Evolutionary conservation across 1,139 yeast genomes (phyloP), one percentile per base, ranked within the genome.

Genomic region (Suhomyces terraborum): DNA sequence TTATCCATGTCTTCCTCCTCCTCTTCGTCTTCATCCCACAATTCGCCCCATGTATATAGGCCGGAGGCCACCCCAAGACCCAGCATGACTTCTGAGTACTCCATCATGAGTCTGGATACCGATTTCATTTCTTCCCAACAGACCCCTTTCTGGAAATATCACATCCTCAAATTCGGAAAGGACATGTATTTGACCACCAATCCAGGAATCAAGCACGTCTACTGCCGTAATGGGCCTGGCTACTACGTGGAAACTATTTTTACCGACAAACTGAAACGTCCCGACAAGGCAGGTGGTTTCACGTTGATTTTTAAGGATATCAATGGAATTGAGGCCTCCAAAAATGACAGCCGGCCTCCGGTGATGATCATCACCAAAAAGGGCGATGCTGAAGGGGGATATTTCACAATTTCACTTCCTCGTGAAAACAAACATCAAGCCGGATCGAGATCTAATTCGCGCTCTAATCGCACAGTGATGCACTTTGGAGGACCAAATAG

Each of bases 61-160:
- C 32, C 38, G n/a, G 38, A 26, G n/a, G 16, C 33, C 17, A 33
- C 14, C 12, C 27, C 31, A 8, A 26, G 52, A 19, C 24, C 42
- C 18, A 46, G 50, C 19, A 29, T 49, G 25, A 32, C 46, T 21
- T 49, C 52, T 9, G 46, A 36, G 8, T 10, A 35, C 5, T 43
- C 52, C 14, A 30, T 42, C 39, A 37, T 43, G 38, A 43, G 40
- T 22, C 41, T 43, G 7, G 51, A 49, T 27, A 30, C 46, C 16
- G 49, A 40, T 31, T 40, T 35, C 26, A 25, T 38, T 13, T 16
- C 42, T 24, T 18, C 39, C 32, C 35, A 37, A 18, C 26, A 49
- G 13, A 51, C 61, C 14, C 73, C 69, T 16, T 80, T 77, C 50
- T 80, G 85, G 84, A 81, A 81, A 53, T 81, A 79, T 52, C 87